A percentile compares a stretch with the other conserved stretches of the same genome.
Conservation (phyloP, 495 filamentous ascomycete genomes). For the Daldinia loculata region DNA sequence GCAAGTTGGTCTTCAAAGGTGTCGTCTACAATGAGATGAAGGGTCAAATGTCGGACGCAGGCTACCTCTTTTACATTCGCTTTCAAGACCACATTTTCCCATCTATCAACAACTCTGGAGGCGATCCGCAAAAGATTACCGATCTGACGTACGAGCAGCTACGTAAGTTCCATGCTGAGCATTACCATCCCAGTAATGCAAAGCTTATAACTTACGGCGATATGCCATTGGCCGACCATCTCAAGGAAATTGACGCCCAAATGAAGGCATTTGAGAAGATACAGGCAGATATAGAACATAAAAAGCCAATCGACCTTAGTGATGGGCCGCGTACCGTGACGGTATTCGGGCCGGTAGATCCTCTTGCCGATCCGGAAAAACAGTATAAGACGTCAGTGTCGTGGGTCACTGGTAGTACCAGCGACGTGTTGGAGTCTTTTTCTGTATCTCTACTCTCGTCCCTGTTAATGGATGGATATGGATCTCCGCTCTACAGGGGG, state of each 20-base stretch:
- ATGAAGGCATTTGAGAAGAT: constrained; percentile 75
- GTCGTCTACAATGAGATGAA: constrained; percentile 99
- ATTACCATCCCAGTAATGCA: constrained; percentile 97
- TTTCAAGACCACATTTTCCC: constrained; percentile 96
- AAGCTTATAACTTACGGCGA: constrained; percentile 96
- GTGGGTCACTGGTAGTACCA: constrained; percentile 86
- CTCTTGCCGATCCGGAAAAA: constrained; percentile 81
- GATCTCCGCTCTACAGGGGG: constrained; percentile 90
- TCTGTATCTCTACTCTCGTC: constrained; percentile 81
- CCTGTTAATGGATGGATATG: constrained; percentile 89
- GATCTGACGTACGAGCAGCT: constrained; percentile 90
- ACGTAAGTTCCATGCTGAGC: constrained; percentile 82
- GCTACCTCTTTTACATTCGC: constrained; percentile 91
- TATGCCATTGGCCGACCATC: constrained; percentile 82
- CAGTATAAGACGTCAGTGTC: constrained; percentile 94
- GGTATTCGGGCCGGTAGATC: constrained; percentile 86
- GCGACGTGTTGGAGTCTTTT: constrained; percentile 85
- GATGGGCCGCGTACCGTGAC: constrained; percentile 71
- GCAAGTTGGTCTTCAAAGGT: constrained; percentile 90
- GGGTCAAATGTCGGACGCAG: constrained; percentile 96
- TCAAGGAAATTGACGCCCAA: constrained; percentile 76
- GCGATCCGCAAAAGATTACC: constrained; percentile 94
- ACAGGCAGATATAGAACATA: constrained; percentile 73
- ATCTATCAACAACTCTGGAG: constrained; percentile 92
- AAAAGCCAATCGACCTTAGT: constrained; percentile 75